Evolutionary conservation across 2,329 filamentous ascomycete species (phyloP).

Genomic region (Colletotrichum sp.): DNA sequence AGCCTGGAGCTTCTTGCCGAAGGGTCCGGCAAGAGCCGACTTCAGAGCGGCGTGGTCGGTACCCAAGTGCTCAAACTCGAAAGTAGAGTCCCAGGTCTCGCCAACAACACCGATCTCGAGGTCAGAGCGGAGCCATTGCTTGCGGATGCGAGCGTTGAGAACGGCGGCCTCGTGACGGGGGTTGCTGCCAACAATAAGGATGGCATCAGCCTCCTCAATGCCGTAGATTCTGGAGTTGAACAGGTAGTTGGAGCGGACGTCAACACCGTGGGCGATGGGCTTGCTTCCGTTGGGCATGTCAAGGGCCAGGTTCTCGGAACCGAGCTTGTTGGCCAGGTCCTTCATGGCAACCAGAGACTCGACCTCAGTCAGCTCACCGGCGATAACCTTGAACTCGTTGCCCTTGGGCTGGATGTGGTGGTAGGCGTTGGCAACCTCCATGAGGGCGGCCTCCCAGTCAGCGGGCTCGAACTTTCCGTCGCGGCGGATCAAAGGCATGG

Average conservation of each 20-base stretch:
- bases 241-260: slow-evolving; percentile 91
- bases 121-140: slow-evolving; percentile 96
- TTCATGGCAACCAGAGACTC: slow-evolving; percentile 97
- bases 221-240: slow-evolving; percentile 97
- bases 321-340: slow-evolving; percentile 94
- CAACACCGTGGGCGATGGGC: slow-evolving; percentile 89
- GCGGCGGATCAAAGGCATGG: slow-evolving; percentile 86
- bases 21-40: slow-evolving; percentile 81
- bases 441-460: slow-evolving; percentile 94
- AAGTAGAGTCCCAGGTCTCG: slow-evolving; percentile 90
- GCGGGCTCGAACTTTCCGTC: slow-evolving; percentile 91
- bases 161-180: slow-evolving; percentile 94
- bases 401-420: slow-evolving; percentile 80
- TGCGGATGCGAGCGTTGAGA: slow-evolving; percentile 94
- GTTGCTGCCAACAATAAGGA: slow-evolving; percentile 94
- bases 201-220: slow-evolving; percentile 90
- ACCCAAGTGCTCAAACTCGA: slow-evolving; percentile 93
- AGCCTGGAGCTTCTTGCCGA: slow-evolving; percentile 88
- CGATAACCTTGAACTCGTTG: slow-evolving; percentile 95
- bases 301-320: slow-evolving; percentile 92
- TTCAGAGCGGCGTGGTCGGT: slow-evolving; percentile 81
- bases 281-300: slow-evolving; percentile 85
- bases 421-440: slow-evolving; percentile 83
- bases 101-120: slow-evolving; percentile 92
- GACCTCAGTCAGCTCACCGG: slow-evolving; percentile 88